phyloP scores from a whole-genome alignment of 2,329 filamentous ascomycete species.

The Cladosporium sp. region DNA sequence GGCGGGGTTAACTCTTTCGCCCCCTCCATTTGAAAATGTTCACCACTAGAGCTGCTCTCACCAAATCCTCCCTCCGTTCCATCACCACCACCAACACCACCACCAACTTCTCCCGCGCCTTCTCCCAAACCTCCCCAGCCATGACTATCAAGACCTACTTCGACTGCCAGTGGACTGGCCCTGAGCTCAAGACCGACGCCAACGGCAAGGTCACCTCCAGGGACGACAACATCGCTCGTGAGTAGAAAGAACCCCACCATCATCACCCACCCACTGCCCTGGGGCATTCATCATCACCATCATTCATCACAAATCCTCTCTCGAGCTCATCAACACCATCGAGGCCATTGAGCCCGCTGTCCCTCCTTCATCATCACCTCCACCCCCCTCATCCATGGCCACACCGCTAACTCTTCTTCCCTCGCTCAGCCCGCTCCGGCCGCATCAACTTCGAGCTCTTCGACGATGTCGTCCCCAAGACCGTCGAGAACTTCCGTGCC shows the following conservation, averaged over 20 bases:
- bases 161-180: conserved; percentile 57
- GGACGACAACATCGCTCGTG: conserved; percentile 52
- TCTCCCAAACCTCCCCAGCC: conserved; percentile 62
- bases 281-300: neutral
- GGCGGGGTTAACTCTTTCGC: neutral
- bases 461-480: conserved; percentile 83
- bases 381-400: neutral
- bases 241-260: conserved; percentile 30
- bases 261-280: conserved; percentile 20
- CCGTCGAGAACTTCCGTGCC: conserved; percentile 91
- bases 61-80: conserved; percentile 11
- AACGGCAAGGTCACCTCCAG: conserved; percentile 45
- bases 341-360: neutral
- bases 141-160: conserved; percentile 77
- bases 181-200: conserved; percentile 59
- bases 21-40: conserved; percentile 17
- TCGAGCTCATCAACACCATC: neutral
- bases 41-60: conserved; percentile 16
- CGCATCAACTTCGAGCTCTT: conserved; percentile 88
- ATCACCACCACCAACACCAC: conserved; percentile 17
- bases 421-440: conserved; percentile 58
- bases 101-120: conserved; percentile 45
- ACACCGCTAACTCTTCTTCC: conserved; percentile 17
- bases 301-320: conserved; percentile 15
- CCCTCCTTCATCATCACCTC: neutral